These are phyloP conservation scores for Bryoerythrophyllum caledonicum DNA, from an alignment of 225 moss, liverwort and hornwort species.

Conservation along the genomic window DNA sequence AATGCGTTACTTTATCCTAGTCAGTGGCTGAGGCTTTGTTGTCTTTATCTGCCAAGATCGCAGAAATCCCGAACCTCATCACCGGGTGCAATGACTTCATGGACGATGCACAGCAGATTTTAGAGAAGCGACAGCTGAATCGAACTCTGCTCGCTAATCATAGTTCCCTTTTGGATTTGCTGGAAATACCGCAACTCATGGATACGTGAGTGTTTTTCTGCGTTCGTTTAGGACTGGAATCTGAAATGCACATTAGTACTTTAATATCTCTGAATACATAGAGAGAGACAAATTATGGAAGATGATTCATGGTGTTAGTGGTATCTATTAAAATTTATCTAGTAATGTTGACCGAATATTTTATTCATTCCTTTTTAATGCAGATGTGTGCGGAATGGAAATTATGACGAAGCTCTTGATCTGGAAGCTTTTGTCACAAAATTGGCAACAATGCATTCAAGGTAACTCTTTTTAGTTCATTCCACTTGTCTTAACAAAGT, in stretches of 20 bases:
- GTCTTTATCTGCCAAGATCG: conserved; percentile 52
- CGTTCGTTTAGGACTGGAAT: conserved; percentile 13
- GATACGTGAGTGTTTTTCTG: conserved; percentile 73
- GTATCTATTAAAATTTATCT: conserved; percentile 7
- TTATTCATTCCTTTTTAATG: conserved; percentile 4
- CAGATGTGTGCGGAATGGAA: conserved; percentile 98
- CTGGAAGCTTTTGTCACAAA: conserved; percentile 97
- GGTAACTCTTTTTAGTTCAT: conserved; percentile 38
- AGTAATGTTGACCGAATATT: conserved; percentile 5
- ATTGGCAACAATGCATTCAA: conserved; percentile 87
- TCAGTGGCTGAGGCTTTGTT: conserved; percentile 26
- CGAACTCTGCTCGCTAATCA: conserved; percentile 85
- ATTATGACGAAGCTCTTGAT: conserved; percentile 99
- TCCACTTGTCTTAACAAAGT: background rate
- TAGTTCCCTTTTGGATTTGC: conserved; percentile 88
- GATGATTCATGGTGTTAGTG: background rate
- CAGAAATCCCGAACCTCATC: conserved; percentile 90
- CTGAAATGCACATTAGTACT: background rate
- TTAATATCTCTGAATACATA: background rate
- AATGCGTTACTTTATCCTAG: background rate
- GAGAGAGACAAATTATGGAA: background rate
- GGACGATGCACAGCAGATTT: conserved; percentile 86
- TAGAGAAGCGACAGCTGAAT: conserved; percentile 90
- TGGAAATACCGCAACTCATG: conserved; percentile 99
- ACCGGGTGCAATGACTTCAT: conserved; percentile 94